Base-by-base conservation (phyloP, 345 rosid species). In the Salix viminalis region DNA sequence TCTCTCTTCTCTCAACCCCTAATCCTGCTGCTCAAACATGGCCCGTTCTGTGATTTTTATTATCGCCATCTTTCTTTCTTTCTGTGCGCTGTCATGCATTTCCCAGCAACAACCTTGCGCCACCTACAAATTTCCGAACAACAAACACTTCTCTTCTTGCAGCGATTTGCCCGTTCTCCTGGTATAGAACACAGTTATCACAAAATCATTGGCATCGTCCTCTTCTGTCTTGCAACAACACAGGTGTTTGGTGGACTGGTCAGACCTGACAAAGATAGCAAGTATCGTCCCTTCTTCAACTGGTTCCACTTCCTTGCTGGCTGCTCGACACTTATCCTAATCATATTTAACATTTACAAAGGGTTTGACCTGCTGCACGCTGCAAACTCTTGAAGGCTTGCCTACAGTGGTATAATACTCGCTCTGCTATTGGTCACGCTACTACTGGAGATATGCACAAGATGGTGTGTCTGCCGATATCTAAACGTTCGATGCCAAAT, bases 221-320 rank as follows among this genome's bases (percentile, higher is more conserved):
- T 85, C 60, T 74, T 74, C 48, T 74, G 69, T 52, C 73, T 85
- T 66, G 50, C 32, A 32, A 34, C 37, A 24, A 21, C 16, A 18
- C 77, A 81, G 80, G 78, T 79, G 13, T 42, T 42, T 42, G 46
- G 46, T 42, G 46, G n/a, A 62, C 75, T 42, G 46, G 16, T 74
- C 58, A 68, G 87, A 62, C 87, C 87, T 7, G 74, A 82, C 61
- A 77, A 77, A 67, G 85, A 79, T 58, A 78, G 77, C 79, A 82
- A 79, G 76, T 79, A 74, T 72, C 71, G 85, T 46, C 1, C 72
- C 3, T 79, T 79, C 74, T 84, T 84, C 85, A 79, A 82, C 71
- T 54, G 77, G 1, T 82, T 75, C 75, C 87, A 79, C 75, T 64
- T 75, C 50, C 0, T 76, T 14, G 58, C 75, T 11, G 87, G 85